Evolutionary conservation across 164 flowering plant genomes (phyloP).

Genomic region (Tinospora cordifolia): DNA sequence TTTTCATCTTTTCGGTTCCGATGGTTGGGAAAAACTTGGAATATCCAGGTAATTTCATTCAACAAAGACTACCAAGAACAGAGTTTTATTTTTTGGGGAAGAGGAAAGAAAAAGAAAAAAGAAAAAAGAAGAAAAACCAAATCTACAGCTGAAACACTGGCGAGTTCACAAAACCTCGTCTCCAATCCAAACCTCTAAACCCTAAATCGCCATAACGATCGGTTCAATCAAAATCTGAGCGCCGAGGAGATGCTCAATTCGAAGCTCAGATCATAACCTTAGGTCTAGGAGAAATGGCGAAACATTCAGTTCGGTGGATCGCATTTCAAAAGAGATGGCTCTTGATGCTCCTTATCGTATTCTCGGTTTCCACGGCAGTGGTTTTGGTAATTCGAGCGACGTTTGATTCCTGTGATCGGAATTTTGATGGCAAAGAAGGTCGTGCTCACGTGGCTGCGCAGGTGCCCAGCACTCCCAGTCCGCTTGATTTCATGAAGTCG

Average conservation of each 20-base stretch:
- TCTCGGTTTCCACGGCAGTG: conserved; percentile 42
- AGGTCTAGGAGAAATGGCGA: conserved; percentile 36
- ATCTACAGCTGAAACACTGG: background rate
- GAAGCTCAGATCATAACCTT: background rate
- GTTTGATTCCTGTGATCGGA: conserved; percentile 38
- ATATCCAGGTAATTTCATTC: no score
- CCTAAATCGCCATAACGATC: background rate
- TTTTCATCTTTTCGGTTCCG: no score
- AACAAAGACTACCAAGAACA: no score
- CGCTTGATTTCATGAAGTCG: conserved; percentile 72
- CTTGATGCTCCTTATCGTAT: conserved; percentile 31
- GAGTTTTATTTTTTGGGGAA: no score
- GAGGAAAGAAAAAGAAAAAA: no score
- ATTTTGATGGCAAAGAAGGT: background rate
- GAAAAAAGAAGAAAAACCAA: no score
- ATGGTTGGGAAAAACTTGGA: no score
- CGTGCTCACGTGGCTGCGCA: conserved; percentile 9
- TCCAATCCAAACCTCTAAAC: background rate
- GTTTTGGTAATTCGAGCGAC: conserved; percentile 39
- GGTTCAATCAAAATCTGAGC: background rate
- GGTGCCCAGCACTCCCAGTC: conserved; percentile 21
- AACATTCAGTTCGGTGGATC: conserved; percentile 32
- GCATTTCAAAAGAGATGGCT: conserved; percentile 47
- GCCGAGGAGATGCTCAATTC: background rate
- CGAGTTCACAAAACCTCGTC: background rate